Evolutionary conservation across 208 protist species (phyloP), one percentile per base, ranked within the genome.

Genomic region (Entamoeba histolytica): DNA sequence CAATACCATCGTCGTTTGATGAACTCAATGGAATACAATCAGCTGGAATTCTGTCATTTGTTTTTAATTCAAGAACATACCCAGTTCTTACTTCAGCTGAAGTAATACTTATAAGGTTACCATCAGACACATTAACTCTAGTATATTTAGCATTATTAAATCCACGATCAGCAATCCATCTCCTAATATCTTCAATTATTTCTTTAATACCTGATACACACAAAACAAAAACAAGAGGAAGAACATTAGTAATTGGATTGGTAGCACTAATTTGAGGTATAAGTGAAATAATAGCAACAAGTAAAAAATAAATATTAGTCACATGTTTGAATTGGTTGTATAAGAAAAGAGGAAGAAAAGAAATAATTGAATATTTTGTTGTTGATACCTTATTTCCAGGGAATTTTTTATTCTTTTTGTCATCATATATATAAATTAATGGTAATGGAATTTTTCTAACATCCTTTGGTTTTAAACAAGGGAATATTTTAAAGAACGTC

Each of bases 231-330:
- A 94, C 17, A 6, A 94, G 39, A 49, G 94, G 94, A 28, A 49
- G 28, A 44, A 87, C 61, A 87, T 87, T 55, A 49, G 91, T 92
- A 28, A 49, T 39, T 19, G 91, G 91, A 49, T 92, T 31, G 8
- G 49, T 35, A 6, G 91, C 39, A 55, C 17, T 44, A 5, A 92
- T 50, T 92, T 92, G 49, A 44, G 91, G 91, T 23, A 92, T 50
- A 1, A 92, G 10, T 15, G n/a, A 35, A 4, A 92, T 50, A 28
- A 47, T 50, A 12, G 49, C 91, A 39, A 92, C 49, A 5, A 93
- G 5, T 4, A 94, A 44, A 52, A 95, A 95, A 92, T 95, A 95
- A 28, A 94, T 19, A 55, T 95, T 95, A 15, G 52, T 94, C 8
- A 94, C 91, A 4, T 50, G 44, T 23, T 28, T 49, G 28, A 92